A percentile compares a stretch with the other conserved stretches of the same genome.
Conservation (phyloP, 2,329 filamentous ascomycete genomes). For the Aureobasidium subglaciale region DNA sequence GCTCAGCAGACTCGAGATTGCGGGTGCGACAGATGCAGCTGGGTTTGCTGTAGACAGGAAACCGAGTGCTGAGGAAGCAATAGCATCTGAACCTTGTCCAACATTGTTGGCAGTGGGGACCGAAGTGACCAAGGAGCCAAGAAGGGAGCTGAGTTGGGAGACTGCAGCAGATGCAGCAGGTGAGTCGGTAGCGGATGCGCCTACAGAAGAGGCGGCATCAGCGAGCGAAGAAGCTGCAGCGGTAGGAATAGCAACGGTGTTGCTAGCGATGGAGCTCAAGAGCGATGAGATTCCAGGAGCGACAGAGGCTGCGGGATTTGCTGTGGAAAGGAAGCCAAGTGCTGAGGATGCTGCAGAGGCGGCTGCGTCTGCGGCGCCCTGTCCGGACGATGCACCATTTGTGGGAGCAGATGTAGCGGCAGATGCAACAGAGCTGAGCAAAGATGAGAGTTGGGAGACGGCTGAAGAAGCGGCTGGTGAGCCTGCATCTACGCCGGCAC, state of each 20-base stretch:
- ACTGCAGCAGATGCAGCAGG: background rate
- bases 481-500: background rate
- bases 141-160: background rate
- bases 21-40: background rate
- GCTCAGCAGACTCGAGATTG: background rate
- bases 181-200: no score
- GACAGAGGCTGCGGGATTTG: background rate
- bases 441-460: background rate
- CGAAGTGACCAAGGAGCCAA: background rate
- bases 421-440: background rate
- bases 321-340: background rate
- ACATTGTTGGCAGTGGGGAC: background rate
- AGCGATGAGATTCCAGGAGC: background rate
- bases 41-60: background rate
- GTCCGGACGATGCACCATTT: background rate
- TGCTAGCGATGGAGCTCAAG: background rate
- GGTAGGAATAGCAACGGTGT: background rate
- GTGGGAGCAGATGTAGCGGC: background rate
- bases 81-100: background rate
- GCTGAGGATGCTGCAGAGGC: background rate
- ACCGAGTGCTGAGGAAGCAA: background rate
- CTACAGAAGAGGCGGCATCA: background rate
- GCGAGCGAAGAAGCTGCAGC: background rate
- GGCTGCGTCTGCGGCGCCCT: no score
- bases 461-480: background rate